These are phyloP conservation scores for Xylariaceae sp. DNA, from an alignment of 2,329 filamentous ascomycete species.

Conservation along the genomic window DNA sequence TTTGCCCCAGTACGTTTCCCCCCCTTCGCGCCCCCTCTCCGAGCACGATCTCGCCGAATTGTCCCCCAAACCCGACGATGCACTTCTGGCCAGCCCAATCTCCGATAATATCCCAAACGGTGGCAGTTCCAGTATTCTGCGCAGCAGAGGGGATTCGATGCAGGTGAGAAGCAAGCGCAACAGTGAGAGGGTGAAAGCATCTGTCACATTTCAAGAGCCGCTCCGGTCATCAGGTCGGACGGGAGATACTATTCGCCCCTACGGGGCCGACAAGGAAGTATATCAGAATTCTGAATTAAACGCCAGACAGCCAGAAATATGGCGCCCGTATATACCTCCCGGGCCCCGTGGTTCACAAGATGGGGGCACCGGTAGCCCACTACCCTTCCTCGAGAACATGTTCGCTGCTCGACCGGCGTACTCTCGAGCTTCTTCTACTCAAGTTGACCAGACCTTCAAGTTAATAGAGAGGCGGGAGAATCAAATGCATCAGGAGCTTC, in stretches of 20 bases:
- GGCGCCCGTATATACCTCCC: slow-evolving; percentile 24
- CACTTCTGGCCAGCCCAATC: slow-evolving; percentile 22
- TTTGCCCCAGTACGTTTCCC: slow-evolving; percentile 23
- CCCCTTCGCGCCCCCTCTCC: slow-evolving; percentile 20
- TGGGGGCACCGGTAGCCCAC: slow-evolving; percentile 12
- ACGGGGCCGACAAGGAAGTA: slow-evolving; percentile 6
- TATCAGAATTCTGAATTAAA: slow-evolving; percentile 8
- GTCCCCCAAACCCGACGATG: slow-evolving; percentile 31
- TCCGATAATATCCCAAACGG: neutral
- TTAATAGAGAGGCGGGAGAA: slow-evolving; percentile 43
- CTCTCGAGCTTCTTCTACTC: slow-evolving; percentile 15
- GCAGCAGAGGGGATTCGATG: neutral
- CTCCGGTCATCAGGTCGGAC: slow-evolving; percentile 13
- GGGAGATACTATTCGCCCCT: slow-evolving; percentile 12
- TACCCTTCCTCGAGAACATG: slow-evolving; percentile 32
- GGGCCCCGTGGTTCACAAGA: slow-evolving; percentile 14
- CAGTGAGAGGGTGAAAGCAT: slow-evolving; percentile 21
- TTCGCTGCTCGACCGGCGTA: slow-evolving; percentile 23
- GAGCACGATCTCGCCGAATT: slow-evolving; percentile 33
- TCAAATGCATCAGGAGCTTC: slow-evolving; percentile 54
- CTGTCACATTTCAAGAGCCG: slow-evolving; percentile 21
- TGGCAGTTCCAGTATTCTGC: neutral
- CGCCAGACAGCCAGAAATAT: slow-evolving; percentile 17
- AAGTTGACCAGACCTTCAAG: slow-evolving; percentile 31
- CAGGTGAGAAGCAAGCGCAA: slow-evolving; percentile 2